Base-by-base conservation (phyloP, 2,329 filamentous ascomycete genomes). In the Monilinia fructicola region DNA sequence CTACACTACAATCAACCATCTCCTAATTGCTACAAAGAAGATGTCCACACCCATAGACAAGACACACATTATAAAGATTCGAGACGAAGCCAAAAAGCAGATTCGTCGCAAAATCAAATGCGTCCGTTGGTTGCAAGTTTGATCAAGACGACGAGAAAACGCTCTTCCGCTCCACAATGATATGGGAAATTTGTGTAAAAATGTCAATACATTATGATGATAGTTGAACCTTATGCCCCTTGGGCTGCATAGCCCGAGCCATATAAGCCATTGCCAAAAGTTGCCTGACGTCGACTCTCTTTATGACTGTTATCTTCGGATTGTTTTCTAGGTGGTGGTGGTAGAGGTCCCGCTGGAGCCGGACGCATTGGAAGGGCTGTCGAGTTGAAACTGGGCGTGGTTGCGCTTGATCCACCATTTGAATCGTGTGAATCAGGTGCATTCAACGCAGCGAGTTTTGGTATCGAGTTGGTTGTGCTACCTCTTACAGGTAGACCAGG, bases 301-400 rank as follows among this genome's bases (percentile, higher is more conserved):
- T 80, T 69, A 54, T 87, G 73, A 6, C 66, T 48, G 62, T 75
- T 72, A 21, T 61, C 31, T 81, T 83, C 68, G 71, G 84, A 81
- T 75, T 86, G 86, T 71, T 83, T 82, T 48, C 73, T 73, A 48
- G 84, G 86, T n/a, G 84, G 86, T 28, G 88, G 83, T 59, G 88
- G 83, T 60, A 88, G 79, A 11, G 84, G 81, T 14, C 84, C 85
- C 11, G 81, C 84, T 3, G 84, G 83, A 50, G 84, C 83, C 54
- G 85, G 82, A 56, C 89, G 85, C 67, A 90, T 83, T 0, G 90
- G 88, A 59, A 92, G 79, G 46, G 83, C 84, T 28, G 72, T 73
- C 3, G 69, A 72, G 28, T 64, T 71, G 65, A 89, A 88, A 3
- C 84, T 85, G 21, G 80, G 76, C 62, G 78, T 78, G 68, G 78